These are phyloP conservation scores for Rusavskia elegans DNA, from an alignment of 495 filamentous ascomycete species.

Conservation along the genomic window DNA sequence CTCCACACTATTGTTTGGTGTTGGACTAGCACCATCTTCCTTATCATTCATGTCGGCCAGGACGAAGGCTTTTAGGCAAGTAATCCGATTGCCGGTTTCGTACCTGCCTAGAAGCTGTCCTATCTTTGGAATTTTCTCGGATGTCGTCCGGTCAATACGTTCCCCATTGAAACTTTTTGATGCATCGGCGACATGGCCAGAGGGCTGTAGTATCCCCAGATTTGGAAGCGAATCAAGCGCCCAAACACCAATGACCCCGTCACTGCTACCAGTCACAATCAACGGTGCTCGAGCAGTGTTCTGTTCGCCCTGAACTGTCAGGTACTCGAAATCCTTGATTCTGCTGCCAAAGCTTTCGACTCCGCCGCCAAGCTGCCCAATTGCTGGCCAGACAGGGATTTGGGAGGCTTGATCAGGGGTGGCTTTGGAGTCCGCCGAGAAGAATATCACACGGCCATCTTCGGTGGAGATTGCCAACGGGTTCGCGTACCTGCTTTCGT, in stretches of 20 bases:
- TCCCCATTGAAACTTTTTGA: constrained; percentile 8
- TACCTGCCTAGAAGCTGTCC: constrained; percentile 64
- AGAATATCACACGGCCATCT: constrained; percentile 79
- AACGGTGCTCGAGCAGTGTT: constrained; percentile 28
- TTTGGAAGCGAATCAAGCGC: constrained; percentile 27
- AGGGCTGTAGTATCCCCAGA: constrained; percentile 1
- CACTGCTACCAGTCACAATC: constrained; percentile 64
- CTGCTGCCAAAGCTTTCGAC: constrained; percentile 47
- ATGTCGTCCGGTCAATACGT: constrained; percentile 1
- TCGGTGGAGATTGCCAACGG: constrained; percentile 77
- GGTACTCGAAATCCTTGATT: constrained; percentile 74
- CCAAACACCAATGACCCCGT: constrained; percentile 71
- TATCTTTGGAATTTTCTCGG: constrained; percentile 27
- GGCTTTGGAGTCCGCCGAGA: constrained; percentile 38
- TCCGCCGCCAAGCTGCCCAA: constrained; percentile 70
- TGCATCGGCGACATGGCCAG: not conserved
- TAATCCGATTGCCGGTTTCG: constrained; percentile 77
- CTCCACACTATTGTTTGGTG: constrained; percentile 27
- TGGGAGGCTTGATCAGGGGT: constrained; percentile 10
- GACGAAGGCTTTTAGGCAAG: constrained; percentile 70
- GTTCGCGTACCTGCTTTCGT: constrained; percentile 25
- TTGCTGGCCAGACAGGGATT: constrained; percentile 33
- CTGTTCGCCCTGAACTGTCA: constrained; percentile 29
- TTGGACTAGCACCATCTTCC: constrained; percentile 12
- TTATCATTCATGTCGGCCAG: constrained; percentile 41